A percentile compares a stretch with the other conserved stretches of the same genome.
Evolutionary conservation across 2,329 filamentous ascomycete genomes (phyloP).

Genomic region (Periconia sp.): DNA sequence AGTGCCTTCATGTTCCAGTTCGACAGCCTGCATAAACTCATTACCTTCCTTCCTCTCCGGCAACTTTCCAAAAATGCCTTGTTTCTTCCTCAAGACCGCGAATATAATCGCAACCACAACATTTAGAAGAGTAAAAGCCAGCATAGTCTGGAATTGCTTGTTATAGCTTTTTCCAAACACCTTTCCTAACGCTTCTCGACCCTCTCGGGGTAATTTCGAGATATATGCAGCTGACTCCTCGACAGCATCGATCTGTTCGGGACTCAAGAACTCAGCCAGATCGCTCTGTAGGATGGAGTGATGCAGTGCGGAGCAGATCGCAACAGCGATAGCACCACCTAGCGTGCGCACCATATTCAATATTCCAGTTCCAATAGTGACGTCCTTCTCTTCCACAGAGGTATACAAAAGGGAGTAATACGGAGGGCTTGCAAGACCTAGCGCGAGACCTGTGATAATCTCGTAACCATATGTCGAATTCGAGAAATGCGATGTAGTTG

Average conservation of each 20-base stretch:
- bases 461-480: slow-evolving; percentile 34
- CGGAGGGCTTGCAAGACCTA: slow-evolving; percentile 33
- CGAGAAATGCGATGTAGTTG: slow-evolving; percentile 21
- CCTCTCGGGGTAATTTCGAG: slow-evolving; percentile 20
- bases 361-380: slow-evolving; percentile 34
- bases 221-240: slow-evolving; percentile 23
- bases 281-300: slow-evolving; percentile 21
- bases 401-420: slow-evolving; percentile 35
- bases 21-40: slow-evolving; percentile 25
- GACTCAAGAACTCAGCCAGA: slow-evolving; percentile 25
- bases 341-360: slow-evolving; percentile 41
- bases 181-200: slow-evolving; percentile 21
- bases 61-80: slow-evolving; percentile 27
- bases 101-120: slow-evolving; percentile 27
- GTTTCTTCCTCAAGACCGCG: slow-evolving; percentile 26
- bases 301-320: slow-evolving; percentile 38
- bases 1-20: slow-evolving; percentile 5
- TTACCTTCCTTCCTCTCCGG: slow-evolving; percentile 29
- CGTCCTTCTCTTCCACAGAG: slow-evolving; percentile 28
- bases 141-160: slow-evolving; percentile 36
- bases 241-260: slow-evolving; percentile 26
- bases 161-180: slow-evolving; percentile 40
- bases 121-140: slow-evolving; percentile 33
- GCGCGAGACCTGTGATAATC: slow-evolving; percentile 33
- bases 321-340: slow-evolving; percentile 38